Conservation (phyloP, 2,329 filamentous ascomycete species). For the Botryosphaeria dothidea region DNA sequence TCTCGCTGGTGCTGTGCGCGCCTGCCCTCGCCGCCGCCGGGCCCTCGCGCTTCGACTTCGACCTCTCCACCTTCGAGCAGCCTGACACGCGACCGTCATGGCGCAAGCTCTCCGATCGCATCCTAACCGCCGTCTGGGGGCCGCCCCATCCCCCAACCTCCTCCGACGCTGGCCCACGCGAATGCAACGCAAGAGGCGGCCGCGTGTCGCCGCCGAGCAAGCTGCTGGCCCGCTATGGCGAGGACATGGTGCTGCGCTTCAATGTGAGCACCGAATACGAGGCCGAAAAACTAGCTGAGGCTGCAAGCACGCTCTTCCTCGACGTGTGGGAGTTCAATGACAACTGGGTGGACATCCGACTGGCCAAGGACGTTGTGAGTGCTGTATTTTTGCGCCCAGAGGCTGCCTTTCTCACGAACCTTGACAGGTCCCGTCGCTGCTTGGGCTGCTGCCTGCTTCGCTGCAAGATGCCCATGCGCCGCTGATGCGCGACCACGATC, state of each 20-base stretch:
- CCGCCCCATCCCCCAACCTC: neutral
- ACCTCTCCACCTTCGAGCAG: slow-evolving; percentile 22
- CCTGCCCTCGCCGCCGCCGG: slow-evolving; percentile 32
- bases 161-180: neutral
- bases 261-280: slow-evolving; percentile 71
- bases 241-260: slow-evolving; percentile 88
- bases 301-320: slow-evolving; percentile 72
- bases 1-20: slow-evolving; percentile 30
- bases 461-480: slow-evolving; percentile 71
- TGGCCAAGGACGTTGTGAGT: slow-evolving; percentile 72
- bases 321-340: slow-evolving; percentile 88
- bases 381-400: neutral
- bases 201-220: slow-evolving; percentile 23
- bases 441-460: slow-evolving; percentile 74
- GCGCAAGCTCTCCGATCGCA: slow-evolving; percentile 38
- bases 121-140: slow-evolving; percentile 26
- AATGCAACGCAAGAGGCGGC: neutral
- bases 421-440: slow-evolving; percentile 64
- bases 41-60: slow-evolving; percentile 29
- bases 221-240: slow-evolving; percentile 60
- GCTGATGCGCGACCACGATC: slow-evolving; percentile 69
- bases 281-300: slow-evolving; percentile 69
- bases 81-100: slow-evolving; percentile 29
- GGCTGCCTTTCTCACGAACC: slow-evolving; percentile 3
- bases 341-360: slow-evolving; percentile 80